These are phyloP conservation scores for Daucus carota DNA, from an alignment of 129 eudicot species.

Conservation along the genomic window DH1_v3.0 NC_030381.2:45572001-45572500, in stretches of 20 bases:
- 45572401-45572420: neutral
- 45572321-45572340: conserved; percentile 8
- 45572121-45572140: neutral
- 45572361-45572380: neutral
- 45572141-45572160: conserved; percentile 3
- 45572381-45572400: neutral
- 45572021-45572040: neutral
- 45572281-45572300: conserved; percentile 8
- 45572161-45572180: conserved; percentile 2
- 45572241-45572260: no score
- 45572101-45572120: neutral
- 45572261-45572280: neutral
- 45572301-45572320: conserved; percentile 9
- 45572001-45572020: neutral
- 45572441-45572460: neutral
- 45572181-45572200: neutral
- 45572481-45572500: conserved; percentile 9
- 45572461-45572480: neutral
- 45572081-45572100: neutral
- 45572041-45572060: conserved; percentile 1
- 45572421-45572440: neutral
- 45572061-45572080: neutral
- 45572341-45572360: conserved; percentile 6
- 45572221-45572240: neutral
- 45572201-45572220: conserved; percentile 8